Evolutionary conservation across 1,139 yeast species (phyloP).

Genomic region (Lodderomyces oxycetoniae): DNA sequence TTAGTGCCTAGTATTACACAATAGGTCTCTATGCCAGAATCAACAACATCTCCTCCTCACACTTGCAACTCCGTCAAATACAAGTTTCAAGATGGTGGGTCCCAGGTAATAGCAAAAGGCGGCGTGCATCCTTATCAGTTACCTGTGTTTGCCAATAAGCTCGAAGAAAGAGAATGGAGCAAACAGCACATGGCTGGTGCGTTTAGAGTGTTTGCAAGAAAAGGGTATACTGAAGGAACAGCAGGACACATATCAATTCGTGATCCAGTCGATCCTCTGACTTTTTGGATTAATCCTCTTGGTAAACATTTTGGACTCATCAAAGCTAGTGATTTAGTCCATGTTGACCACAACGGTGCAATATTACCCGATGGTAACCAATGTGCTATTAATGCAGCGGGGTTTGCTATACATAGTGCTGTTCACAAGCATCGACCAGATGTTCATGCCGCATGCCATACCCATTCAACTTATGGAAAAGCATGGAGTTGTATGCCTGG

Average conservation of each 20-base stretch:
- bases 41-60: slow-evolving; percentile 4
- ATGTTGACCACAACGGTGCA: slow-evolving; percentile 68
- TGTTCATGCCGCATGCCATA: slow-evolving; percentile 76
- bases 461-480: slow-evolving; percentile 71
- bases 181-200: slow-evolving; percentile 80
- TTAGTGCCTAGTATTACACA: too few relatives aligned
- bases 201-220: slow-evolving; percentile 70
- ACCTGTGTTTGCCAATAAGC: slow-evolving; percentile 49
- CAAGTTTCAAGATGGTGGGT: slow-evolving; percentile 37
- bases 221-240: slow-evolving; percentile 68
- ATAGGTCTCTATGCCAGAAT: slow-evolving; percentile 14
- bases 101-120: slow-evolving; percentile 50
- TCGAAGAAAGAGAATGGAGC: slow-evolving; percentile 56
- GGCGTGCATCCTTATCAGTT: slow-evolving; percentile 43
- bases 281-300: slow-evolving; percentile 77
- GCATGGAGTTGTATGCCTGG: slow-evolving; percentile 59
- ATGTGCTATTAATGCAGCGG: slow-evolving; percentile 71
- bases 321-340: slow-evolving; percentile 71
- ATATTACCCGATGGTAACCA: slow-evolving; percentile 62
- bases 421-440: slow-evolving; percentile 75
- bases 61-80: slow-evolving; percentile 21
- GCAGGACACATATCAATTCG: slow-evolving; percentile 81
- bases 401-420: slow-evolving; percentile 75
- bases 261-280: slow-evolving; percentile 65
- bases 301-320: slow-evolving; percentile 68